Percentiles rank a stretch among this genome's conserved stretches.
phyloP scores from a whole-genome alignment of 2,329 filamentous ascomycete genomes.

The Monosporascus sp. region DNA sequence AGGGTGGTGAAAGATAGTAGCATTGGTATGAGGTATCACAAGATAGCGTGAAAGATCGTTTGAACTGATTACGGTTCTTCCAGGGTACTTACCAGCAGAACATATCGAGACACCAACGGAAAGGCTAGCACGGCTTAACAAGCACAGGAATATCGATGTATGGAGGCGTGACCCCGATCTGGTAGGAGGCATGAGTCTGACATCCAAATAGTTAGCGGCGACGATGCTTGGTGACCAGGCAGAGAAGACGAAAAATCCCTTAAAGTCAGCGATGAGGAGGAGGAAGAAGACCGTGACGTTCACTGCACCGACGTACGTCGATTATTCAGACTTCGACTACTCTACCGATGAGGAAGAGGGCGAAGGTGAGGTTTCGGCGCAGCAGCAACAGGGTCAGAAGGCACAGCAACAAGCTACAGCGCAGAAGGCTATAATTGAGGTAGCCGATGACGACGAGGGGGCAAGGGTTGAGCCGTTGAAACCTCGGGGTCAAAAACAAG shows the following conservation, averaged over 20 bases:
- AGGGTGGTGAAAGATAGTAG: constrained; percentile 96
- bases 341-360: constrained; percentile 71
- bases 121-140: constrained; percentile 86
- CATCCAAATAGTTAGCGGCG: constrained; percentile 48
- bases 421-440: constrained; percentile 26
- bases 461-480: constrained; percentile 54
- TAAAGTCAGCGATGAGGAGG: constrained; percentile 78
- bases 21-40: constrained; percentile 55
- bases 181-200: constrained; percentile 16
- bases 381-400: constrained; percentile 27
- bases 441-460: constrained; percentile 41
- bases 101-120: constrained; percentile 98
- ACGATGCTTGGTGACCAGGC: constrained; percentile 60
- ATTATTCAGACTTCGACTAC: constrained; percentile 83
- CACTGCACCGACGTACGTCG: constrained; percentile 77
- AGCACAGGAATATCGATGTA: constrained; percentile 97
- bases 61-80: background rate
- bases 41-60: background rate
- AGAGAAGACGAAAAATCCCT: constrained; percentile 75
- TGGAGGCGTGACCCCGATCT: constrained; percentile 26
- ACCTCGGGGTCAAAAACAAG: constrained; percentile 38
- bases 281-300: constrained; percentile 88
- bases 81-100: constrained; percentile 92
- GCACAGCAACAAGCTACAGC: constrained; percentile 21
- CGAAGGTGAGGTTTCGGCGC: constrained; percentile 40